Evolutionary conservation across 345 rosid species (phyloP).

Genomic region (Ceriops decandra): DNA sequence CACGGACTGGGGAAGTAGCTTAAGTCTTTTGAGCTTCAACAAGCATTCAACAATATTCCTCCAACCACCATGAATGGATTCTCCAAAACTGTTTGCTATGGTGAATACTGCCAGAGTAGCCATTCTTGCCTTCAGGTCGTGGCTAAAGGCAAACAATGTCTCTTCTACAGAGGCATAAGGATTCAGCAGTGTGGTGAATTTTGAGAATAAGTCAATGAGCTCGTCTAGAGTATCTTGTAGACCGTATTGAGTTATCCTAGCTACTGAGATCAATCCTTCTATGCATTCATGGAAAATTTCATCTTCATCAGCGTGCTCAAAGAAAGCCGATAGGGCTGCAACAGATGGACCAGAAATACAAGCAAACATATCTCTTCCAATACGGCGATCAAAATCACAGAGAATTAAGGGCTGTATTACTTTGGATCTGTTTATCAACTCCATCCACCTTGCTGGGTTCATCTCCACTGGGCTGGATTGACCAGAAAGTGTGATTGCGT

Average conservation of each 20-base stretch:
- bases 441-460: constrained; percentile 80
- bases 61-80: constrained; percentile 84
- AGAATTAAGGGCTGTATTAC: constrained; percentile 36
- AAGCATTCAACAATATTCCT: constrained; percentile 83
- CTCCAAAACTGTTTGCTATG: constrained; percentile 74
- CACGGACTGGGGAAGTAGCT: constrained; percentile 74
- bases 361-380: constrained; percentile 92
- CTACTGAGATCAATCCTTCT: constrained; percentile 76
- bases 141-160: constrained; percentile 72
- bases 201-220: constrained; percentile 75
- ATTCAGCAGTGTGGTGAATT: constrained; percentile 74
- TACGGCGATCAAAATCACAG: constrained; percentile 57
- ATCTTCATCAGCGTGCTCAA: constrained; percentile 87
- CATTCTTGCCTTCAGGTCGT: constrained; percentile 84
- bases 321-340: constrained; percentile 79
- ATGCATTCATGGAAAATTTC: constrained; percentile 86
- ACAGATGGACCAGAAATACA: constrained; percentile 77
- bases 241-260: constrained; percentile 74
- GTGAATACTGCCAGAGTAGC: constrained; percentile 88
- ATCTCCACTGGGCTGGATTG: constrained; percentile 52
- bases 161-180: constrained; percentile 91
- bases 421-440: constrained; percentile 58
- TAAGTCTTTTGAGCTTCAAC: constrained; percentile 78
- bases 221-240: constrained; percentile 85
- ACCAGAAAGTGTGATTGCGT: constrained; percentile 52